These are phyloP conservation scores for Spatholobus suberectus DNA, from an alignment of 306 rosid species.

Conservation along the genomic window DNA sequence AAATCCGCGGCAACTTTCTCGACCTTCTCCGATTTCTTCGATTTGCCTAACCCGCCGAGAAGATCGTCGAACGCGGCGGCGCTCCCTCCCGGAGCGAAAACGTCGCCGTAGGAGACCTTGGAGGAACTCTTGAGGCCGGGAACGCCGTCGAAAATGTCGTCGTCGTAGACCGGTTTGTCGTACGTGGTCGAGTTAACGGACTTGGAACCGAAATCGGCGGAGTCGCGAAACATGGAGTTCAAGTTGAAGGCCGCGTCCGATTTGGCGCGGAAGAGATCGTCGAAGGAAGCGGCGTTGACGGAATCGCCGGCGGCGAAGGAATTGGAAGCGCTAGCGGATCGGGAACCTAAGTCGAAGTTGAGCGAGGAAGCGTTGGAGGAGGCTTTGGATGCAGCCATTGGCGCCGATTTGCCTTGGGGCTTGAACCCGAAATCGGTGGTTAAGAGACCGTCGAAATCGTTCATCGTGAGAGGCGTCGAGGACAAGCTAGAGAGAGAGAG, in stretches of 20 bases:
- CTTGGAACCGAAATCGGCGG: constrained; percentile 49
- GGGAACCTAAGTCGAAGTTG: constrained; percentile 65
- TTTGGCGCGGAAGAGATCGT: constrained; percentile 63
- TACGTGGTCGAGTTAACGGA: constrained; percentile 61
- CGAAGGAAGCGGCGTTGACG: constrained; percentile 46
- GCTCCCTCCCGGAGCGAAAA: constrained; percentile 56
- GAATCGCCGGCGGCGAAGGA: constrained; percentile 48
- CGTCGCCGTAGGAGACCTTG: constrained; percentile 56
- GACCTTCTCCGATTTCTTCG: constrained; percentile 55
- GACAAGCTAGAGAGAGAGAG: too few relatives aligned
- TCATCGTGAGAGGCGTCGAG: constrained; percentile 53
- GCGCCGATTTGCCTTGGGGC: constrained; percentile 74
- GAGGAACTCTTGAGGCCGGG: constrained; percentile 76
- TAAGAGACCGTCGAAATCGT: constrained; percentile 87
- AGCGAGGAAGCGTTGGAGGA: constrained; percentile 46
- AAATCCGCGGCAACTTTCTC: constrained; percentile 57
- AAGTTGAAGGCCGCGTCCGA: constrained; percentile 56
- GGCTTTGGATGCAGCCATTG: constrained; percentile 72
- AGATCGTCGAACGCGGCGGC: constrained; percentile 78
- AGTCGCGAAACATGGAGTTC: constrained; percentile 60
- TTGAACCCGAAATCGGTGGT: constrained; percentile 77
- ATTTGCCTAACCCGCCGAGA: constrained; percentile 74
- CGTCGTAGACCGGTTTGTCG: constrained; percentile 84
- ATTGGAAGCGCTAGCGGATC: constrained; percentile 56
- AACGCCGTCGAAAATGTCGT: constrained; percentile 79